Conservation (phyloP, 345 rosid genomes). For the Euphorbia peplus region DNA sequence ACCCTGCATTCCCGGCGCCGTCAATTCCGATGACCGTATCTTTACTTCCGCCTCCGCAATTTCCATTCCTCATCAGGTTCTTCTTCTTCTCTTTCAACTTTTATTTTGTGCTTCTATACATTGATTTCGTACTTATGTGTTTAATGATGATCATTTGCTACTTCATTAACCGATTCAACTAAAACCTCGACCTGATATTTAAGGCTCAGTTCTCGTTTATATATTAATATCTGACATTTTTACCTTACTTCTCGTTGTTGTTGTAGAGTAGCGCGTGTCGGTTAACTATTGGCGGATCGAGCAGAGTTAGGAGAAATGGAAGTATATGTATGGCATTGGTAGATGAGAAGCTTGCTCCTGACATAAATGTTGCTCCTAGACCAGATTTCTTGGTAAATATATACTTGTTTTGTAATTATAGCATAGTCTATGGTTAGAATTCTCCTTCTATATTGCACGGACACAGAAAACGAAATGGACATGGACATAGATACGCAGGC, state of each 20-base stretch:
- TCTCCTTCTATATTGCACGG: too few relatives aligned
- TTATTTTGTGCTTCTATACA: neutral
- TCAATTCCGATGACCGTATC: neutral
- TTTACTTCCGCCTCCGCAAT: neutral
- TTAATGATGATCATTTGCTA: neutral
- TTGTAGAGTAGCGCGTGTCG: slow-evolving; percentile 44
- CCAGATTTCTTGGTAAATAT: slow-evolving; percentile 54
- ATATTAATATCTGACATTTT: too few relatives aligned
- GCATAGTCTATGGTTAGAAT: neutral
- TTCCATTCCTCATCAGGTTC: slow-evolving; percentile 13
- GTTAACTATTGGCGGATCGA: slow-evolving; percentile 27
- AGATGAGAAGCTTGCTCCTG: slow-evolving; percentile 54
- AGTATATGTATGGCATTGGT: slow-evolving; percentile 57
- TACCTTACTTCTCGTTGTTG: too few relatives aligned
- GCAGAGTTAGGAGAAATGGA: slow-evolving; percentile 17
- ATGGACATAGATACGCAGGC: too few relatives aligned
- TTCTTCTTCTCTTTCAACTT: neutral
- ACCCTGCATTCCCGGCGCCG: neutral
- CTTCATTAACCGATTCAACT: too few relatives aligned
- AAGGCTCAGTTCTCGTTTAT: too few relatives aligned
- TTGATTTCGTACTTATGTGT: neutral
- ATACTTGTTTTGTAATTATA: neutral
- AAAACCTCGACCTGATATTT: too few relatives aligned
- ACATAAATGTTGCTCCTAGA: slow-evolving; percentile 41
- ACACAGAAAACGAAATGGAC: too few relatives aligned